Conservation (phyloP, 805 yeast genomes). For the Candida quercuum region DNA sequence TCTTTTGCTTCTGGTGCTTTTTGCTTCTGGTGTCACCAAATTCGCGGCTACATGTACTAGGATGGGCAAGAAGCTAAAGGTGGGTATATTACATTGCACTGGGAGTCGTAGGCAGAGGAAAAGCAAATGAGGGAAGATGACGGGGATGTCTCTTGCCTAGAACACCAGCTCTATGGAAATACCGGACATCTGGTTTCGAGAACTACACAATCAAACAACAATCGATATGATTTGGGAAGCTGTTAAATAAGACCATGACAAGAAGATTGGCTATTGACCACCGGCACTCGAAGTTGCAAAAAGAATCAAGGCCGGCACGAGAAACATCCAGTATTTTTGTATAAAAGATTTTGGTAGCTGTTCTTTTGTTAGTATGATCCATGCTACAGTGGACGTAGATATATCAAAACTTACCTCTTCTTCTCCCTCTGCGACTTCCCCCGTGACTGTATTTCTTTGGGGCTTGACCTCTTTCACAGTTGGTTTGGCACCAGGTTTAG, state of each 20-base stretch:
- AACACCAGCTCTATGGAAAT: too few relatives aligned
- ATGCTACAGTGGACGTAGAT: too few relatives aligned
- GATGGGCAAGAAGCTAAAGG: too few relatives aligned
- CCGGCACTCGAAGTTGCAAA: slow-evolving; percentile 18
- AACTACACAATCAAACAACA: neutral
- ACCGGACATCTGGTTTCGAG: too few relatives aligned
- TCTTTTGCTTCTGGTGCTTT: neutral
- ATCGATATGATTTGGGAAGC: too few relatives aligned
- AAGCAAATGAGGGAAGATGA: too few relatives aligned
- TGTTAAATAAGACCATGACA: too few relatives aligned
- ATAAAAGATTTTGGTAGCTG: slow-evolving; percentile 41
- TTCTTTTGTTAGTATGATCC: too few relatives aligned
- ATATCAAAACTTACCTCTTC: too few relatives aligned
- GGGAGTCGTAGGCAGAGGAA: neutral
- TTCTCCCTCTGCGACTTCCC: slow-evolving; percentile 2
- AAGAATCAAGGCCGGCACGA: slow-evolving; percentile 45
- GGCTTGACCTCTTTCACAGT: slow-evolving; percentile 1
- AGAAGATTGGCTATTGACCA: slow-evolving; percentile 1
- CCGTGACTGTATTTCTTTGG: neutral
- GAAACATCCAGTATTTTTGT: slow-evolving; percentile 59
- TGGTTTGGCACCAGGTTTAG: slow-evolving; percentile 12
- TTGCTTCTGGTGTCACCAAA: neutral
- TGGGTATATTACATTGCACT: neutral
- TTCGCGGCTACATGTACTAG: neutral
- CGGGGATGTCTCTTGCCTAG: too few relatives aligned